Evolutionary conservation across 306 rosid genomes (phyloP).

Genomic region (Pueraria montana): DNA sequence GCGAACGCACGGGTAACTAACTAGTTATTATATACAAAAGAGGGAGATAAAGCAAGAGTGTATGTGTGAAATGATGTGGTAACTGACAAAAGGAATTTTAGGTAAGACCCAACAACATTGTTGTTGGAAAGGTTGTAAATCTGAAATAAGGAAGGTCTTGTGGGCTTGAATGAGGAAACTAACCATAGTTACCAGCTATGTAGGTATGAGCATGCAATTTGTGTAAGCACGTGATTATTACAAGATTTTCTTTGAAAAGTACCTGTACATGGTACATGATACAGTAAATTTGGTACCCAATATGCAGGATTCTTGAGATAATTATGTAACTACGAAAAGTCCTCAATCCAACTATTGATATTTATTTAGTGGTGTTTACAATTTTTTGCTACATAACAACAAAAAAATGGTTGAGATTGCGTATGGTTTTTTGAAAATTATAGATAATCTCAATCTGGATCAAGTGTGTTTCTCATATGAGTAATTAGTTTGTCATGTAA

Average conservation of each 20-base stretch:
- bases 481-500: slow-evolving; percentile 7
- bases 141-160: not conserved
- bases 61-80: slow-evolving; percentile 7
- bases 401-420: not conserved
- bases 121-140: slow-evolving; percentile 46
- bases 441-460: not conserved
- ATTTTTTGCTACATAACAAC: not conserved
- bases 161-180: too few species aligned
- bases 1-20: too few species aligned
- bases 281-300: not conserved
- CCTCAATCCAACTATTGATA: not conserved
- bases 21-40: slow-evolving; percentile 30
- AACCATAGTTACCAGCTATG: too few species aligned
- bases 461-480: slow-evolving; percentile 1
- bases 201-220: too few species aligned
- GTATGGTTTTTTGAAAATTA: not conserved
- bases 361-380: not conserved
- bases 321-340: not conserved
- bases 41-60: not conserved
- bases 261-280: not conserved
- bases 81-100: slow-evolving; percentile 41
- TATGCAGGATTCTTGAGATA: too few species aligned
- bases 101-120: slow-evolving; percentile 51
- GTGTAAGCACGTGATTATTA: not conserved
- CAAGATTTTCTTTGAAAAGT: not conserved